These are phyloP conservation scores for Paecilomyces niveus DNA, from an alignment of 2,329 filamentous ascomycete species.

Conservation along the genomic window DNA sequence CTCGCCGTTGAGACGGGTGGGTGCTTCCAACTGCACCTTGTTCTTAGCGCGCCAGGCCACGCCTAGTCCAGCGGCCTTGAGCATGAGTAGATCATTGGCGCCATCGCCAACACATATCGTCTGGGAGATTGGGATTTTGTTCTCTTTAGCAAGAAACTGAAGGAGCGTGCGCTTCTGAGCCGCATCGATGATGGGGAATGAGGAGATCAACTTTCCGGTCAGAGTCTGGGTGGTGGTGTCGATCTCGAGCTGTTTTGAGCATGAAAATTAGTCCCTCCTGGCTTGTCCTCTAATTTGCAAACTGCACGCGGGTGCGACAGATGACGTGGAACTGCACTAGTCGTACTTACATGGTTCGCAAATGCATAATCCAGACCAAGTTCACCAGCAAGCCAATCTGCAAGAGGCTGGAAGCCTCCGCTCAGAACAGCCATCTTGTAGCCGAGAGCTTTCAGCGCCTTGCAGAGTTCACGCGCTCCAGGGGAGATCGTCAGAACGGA, in stretches of 20 bases:
- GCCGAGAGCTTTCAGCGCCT: slow-evolving; percentile 67
- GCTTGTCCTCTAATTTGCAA: background rate
- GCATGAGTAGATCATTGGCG: slow-evolving; percentile 60
- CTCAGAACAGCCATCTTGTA: slow-evolving; percentile 86
- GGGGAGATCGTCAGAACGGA: slow-evolving; percentile 71
- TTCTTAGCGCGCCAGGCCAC: slow-evolving; percentile 60
- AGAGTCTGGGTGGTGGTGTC: slow-evolving; percentile 40
- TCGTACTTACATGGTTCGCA: slow-evolving; percentile 65
- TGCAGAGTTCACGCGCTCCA: slow-evolving; percentile 69
- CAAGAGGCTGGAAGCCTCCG: slow-evolving; percentile 85
- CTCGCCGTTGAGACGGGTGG: slow-evolving; percentile 51
- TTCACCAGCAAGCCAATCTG: slow-evolving; percentile 72
- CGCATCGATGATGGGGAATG: slow-evolving; percentile 52
- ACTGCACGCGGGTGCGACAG: background rate
- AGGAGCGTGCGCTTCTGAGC: slow-evolving; percentile 52
- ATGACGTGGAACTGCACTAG: background rate
- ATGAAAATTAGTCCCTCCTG: background rate
- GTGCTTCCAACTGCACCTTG: slow-evolving; percentile 56
- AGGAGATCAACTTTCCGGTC: slow-evolving; percentile 50
- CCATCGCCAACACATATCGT: slow-evolving; percentile 57
- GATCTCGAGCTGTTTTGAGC: slow-evolving; percentile 38
- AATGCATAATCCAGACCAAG: slow-evolving; percentile 81
- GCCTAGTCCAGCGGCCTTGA: slow-evolving; percentile 54
- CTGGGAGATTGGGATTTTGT: slow-evolving; percentile 48
- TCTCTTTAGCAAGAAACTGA: slow-evolving; percentile 46